phyloP scores from a whole-genome alignment of 1,139 yeast species.

The Magnusiomyces starmeri region DNA sequence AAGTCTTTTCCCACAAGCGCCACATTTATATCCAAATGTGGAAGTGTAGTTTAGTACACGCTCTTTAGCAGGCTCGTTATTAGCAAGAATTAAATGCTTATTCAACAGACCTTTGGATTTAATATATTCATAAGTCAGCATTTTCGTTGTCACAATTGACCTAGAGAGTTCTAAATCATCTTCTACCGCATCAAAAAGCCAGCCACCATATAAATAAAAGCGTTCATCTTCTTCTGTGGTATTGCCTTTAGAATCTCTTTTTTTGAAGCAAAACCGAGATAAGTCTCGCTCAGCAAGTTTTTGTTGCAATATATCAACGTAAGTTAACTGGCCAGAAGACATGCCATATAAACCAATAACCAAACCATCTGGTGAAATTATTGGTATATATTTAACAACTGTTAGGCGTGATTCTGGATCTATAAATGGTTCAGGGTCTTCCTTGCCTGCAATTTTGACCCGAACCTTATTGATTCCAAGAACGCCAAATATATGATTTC shows the following conservation, averaged over 20 bases:
- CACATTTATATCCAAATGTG: no score
- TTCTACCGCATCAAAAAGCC: neutral
- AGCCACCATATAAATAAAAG: neutral
- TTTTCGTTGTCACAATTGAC: neutral
- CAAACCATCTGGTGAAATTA: neutral
- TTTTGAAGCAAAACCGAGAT: neutral
- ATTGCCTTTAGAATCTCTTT: neutral
- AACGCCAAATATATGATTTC: neutral
- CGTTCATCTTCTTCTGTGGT: neutral
- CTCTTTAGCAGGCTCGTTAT: neutral
- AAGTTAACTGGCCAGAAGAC: neutral
- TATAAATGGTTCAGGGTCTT: neutral
- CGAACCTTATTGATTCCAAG: neutral
- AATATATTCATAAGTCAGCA: neutral
- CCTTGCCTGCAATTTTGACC: neutral
- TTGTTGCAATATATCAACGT: neutral
- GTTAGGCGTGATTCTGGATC: neutral
- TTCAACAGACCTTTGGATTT: neutral
- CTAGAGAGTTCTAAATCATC: neutral
- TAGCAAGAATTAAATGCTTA: neutral
- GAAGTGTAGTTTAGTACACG: no score
- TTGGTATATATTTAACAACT: neutral
- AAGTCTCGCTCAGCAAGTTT: neutral
- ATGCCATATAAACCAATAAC: neutral
- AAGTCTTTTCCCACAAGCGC: neutral